Evolutionary conservation across 2,329 filamentous ascomycete species (phyloP).

Genomic region (Periconia macrospinosa): DNA sequence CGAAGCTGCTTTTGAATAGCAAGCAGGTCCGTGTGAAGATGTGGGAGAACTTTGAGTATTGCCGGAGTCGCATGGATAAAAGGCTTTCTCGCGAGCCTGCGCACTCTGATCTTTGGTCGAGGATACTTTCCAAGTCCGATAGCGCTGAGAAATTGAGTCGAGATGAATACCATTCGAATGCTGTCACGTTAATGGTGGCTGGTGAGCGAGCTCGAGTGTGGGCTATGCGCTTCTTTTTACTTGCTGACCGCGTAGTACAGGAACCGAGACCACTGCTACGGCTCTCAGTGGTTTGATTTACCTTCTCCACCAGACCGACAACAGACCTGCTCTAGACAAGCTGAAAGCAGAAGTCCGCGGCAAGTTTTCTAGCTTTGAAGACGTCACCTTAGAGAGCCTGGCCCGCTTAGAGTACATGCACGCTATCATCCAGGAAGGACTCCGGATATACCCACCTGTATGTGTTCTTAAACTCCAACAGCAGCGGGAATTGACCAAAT

Average conservation of each 20-base stretch:
- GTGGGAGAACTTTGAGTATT: background rate
- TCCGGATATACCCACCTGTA: constrained; percentile 15
- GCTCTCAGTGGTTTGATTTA: constrained; percentile 41
- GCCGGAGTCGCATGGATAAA: background rate
- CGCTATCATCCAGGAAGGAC: constrained; percentile 12
- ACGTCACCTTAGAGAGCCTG: constrained; percentile 27
- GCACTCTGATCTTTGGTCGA: background rate
- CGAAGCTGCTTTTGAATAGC: background rate
- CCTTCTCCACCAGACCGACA: constrained; percentile 18
- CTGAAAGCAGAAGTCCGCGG: constrained; percentile 19
- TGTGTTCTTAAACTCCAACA: background rate
- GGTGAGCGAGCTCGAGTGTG: background rate
- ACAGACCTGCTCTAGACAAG: constrained; percentile 12
- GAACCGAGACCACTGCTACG: constrained; percentile 34
- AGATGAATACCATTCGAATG: background rate
- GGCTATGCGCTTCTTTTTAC: background rate
- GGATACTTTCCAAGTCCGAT: background rate
- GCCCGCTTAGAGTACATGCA: constrained; percentile 26
- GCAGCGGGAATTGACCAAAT: background rate
- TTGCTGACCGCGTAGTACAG: constrained; percentile 1
- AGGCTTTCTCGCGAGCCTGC: background rate
- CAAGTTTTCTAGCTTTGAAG: constrained; percentile 12
- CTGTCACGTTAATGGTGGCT: background rate
- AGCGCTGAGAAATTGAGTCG: background rate
- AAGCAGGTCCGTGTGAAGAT: background rate